Conservation (phyloP, 2,329 filamentous ascomycete species). For the Phaeophleospora eucalypticola region DNA sequence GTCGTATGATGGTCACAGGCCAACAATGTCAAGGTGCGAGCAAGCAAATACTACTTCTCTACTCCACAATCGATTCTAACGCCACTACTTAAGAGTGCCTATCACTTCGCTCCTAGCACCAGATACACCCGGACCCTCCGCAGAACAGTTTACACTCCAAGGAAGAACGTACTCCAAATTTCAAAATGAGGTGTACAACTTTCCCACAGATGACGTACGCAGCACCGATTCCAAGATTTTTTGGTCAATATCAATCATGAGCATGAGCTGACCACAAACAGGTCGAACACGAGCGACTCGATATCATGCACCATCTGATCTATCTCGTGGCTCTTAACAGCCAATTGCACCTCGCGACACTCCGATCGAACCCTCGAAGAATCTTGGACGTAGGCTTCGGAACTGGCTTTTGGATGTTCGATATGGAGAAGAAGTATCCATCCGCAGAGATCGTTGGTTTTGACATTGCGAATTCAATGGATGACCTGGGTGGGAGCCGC, state of each 20-base stretch:
- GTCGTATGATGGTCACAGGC: conserved; percentile 10
- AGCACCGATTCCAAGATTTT: too few relatives aligned
- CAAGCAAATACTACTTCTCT: too few relatives aligned
- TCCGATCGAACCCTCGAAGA: conserved; percentile 40
- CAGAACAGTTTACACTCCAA: conserved; percentile 17
- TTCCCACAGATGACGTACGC: conserved; percentile 24
- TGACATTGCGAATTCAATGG: conserved; percentile 22
- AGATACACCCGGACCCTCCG: conserved; percentile 9
- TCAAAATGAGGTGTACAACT: conserved; percentile 20
- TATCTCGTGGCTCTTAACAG: conserved; percentile 36
- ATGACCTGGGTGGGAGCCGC: conserved; percentile 11
- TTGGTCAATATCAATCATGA: neutral
- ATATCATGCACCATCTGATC: conserved; percentile 24
- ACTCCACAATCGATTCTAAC: neutral
- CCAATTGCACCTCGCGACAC: conserved; percentile 31
- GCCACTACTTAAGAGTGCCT: conserved; percentile 11
- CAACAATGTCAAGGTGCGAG: conserved; percentile 22
- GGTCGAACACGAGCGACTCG: conserved; percentile 21
- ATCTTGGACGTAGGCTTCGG: conserved; percentile 72
- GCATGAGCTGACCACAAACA: conserved; percentile 9
- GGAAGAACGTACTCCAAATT: conserved; percentile 20
- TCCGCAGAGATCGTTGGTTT: conserved; percentile 24
- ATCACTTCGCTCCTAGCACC: conserved; percentile 22
- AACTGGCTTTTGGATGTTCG: conserved; percentile 87
- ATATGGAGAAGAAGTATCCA: conserved; percentile 65